Conservation (phyloP, 2,329 filamentous ascomycete genomes). For the Calonectria pseudoturangicola region DNA sequence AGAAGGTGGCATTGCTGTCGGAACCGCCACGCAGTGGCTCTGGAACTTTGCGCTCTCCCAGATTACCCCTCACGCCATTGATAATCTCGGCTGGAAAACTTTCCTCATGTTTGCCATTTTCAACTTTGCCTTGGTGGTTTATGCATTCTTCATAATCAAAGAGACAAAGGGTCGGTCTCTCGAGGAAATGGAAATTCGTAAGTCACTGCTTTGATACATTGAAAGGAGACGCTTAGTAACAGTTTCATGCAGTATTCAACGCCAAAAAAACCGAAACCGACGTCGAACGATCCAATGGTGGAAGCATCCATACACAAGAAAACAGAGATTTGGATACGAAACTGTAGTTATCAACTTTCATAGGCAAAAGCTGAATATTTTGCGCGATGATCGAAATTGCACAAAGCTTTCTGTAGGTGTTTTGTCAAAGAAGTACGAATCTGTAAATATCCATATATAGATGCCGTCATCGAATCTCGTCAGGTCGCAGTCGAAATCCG, state of each 20-base stretch:
- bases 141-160: conserved; percentile 65
- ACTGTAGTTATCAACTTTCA: neutral
- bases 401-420: neutral
- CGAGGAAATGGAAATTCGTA: conserved; percentile 54
- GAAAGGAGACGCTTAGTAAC: conserved; percentile 10
- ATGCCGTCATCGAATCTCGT: too few species aligned
- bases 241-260: conserved; percentile 46
- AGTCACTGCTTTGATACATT: neutral
- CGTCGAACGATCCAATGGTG: conserved; percentile 32
- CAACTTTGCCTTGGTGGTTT: conserved; percentile 66
- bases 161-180: conserved; percentile 57
- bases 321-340: conserved; percentile 22
- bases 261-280: conserved; percentile 44
- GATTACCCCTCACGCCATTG: conserved; percentile 68
- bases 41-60: conserved; percentile 71
- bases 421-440: neutral
- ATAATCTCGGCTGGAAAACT: conserved; percentile 67
- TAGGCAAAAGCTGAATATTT: neutral
- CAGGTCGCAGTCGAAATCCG: too few species aligned
- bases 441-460: too few species aligned
- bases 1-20: conserved; percentile 69
- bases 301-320: conserved; percentile 30
- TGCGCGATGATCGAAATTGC: neutral
- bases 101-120: conserved; percentile 71
- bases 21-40: conserved; percentile 70